A percentile compares a stretch with the other conserved stretches of the same genome.
Evolutionary conservation across 768 basidiomycete species (phyloP).

Genomic region (Cystofilobasidium bisporidii): DNA sequence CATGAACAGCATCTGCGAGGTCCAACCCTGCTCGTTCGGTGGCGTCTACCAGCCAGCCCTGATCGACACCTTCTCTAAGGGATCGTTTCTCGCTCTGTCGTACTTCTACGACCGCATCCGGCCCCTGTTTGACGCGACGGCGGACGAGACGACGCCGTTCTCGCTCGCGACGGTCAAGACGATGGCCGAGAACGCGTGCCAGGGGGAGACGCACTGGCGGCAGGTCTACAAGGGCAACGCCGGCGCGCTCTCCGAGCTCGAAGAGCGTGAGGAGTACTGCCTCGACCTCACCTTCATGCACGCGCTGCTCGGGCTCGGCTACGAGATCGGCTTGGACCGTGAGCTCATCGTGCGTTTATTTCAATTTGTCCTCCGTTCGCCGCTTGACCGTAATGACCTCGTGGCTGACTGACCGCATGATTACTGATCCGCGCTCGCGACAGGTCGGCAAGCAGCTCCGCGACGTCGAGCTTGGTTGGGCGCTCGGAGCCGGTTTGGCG

Average conservation of each 20-base stretch:
- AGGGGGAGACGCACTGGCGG: slow-evolving; percentile 55
- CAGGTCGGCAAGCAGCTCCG: slow-evolving; percentile 72
- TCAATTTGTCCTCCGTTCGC: too few species aligned
- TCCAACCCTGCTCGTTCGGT: slow-evolving; percentile 91
- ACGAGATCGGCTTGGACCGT: slow-evolving; percentile 67
- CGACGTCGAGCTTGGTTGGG: slow-evolving; percentile 91
- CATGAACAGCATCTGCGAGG: slow-evolving; percentile 64
- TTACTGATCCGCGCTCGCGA: slow-evolving; percentile 31
- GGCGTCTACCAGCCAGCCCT: slow-evolving; percentile 95
- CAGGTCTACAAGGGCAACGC: slow-evolving; percentile 35
- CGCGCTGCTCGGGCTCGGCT: slow-evolving; percentile 71
- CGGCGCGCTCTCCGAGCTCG: slow-evolving; percentile 57
- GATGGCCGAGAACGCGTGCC: slow-evolving; percentile 64
- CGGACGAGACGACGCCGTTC: slow-evolving; percentile 31
- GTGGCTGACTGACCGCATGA: not conserved
- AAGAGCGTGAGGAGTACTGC: slow-evolving; percentile 84
- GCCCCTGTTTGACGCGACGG: slow-evolving; percentile 52
- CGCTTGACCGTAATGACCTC: too few species aligned
- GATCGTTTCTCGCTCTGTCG: slow-evolving; percentile 80
- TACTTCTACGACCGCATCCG: slow-evolving; percentile 94
- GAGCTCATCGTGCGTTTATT: slow-evolving; percentile 36
- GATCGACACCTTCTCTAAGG: slow-evolving; percentile 72
- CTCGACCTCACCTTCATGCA: slow-evolving; percentile 95
- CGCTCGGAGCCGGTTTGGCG: slow-evolving; percentile 57
- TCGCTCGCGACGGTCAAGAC: slow-evolving; percentile 31